Percentiles rank a stretch among this genome's conserved stretches.
These are phyloP conservation scores for Aeschynomene evenia DNA, from an alignment of 306 rosid genomes.

Conservation along the genomic window DNA sequence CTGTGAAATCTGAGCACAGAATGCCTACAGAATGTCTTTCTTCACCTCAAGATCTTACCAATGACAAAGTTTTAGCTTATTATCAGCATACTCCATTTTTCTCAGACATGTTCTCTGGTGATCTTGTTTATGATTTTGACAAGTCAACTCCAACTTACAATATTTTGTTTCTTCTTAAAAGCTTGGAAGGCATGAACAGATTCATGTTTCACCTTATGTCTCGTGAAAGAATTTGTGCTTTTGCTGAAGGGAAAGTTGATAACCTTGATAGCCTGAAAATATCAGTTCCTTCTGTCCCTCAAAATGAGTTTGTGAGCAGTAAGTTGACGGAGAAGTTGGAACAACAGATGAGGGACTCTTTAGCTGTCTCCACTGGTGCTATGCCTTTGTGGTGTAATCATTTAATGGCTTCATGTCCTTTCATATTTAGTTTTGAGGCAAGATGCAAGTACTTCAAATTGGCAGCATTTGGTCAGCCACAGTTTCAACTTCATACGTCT, in stretches of 20 bases:
- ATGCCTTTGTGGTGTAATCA: slow-evolving; percentile 91
- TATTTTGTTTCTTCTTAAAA: slow-evolving; percentile 68
- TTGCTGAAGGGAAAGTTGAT: slow-evolving; percentile 74
- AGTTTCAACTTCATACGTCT: slow-evolving; percentile 48
- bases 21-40: slow-evolving; percentile 34
- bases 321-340: slow-evolving; percentile 95
- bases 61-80: slow-evolving; percentile 42
- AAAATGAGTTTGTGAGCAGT: slow-evolving; percentile 78
- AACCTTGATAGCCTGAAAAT: slow-evolving; percentile 60
- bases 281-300: slow-evolving; percentile 56
- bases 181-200: slow-evolving; percentile 82
- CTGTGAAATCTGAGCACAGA: slow-evolving; percentile 35
- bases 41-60: slow-evolving; percentile 34
- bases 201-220: slow-evolving; percentile 67
- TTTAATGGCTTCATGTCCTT: slow-evolving; percentile 75
- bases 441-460: slow-evolving; percentile 86
- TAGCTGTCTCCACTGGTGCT: slow-evolving; percentile 72
- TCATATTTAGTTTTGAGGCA: slow-evolving; percentile 87
- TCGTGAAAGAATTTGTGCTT: slow-evolving; percentile 77
- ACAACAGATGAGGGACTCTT: slow-evolving; percentile 87
- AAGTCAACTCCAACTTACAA: slow-evolving; percentile 67
- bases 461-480: slow-evolving; percentile 70
- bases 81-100: slow-evolving; percentile 60
- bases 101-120: slow-evolving; percentile 60
- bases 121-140: slow-evolving; percentile 76